Evolutionary conservation across 106 monocot genomes (phyloP).

Genomic region (Ottelia alismoides): DNA sequence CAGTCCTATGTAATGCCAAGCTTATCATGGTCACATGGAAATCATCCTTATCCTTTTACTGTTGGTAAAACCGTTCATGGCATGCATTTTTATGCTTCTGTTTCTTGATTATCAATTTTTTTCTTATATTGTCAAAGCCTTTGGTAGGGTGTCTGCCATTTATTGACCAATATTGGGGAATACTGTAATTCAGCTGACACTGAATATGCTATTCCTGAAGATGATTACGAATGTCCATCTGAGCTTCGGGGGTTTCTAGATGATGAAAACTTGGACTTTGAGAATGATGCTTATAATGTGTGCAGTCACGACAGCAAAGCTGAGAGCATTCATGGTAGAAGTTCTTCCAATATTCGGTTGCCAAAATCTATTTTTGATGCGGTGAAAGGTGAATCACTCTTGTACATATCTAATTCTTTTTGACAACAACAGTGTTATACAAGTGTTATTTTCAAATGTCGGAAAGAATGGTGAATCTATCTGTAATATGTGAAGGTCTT

Average conservation of each 20-base stretch:
- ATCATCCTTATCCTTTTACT: too few species aligned
- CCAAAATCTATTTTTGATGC: slow-evolving; percentile 17
- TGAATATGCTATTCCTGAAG: slow-evolving; percentile 46
- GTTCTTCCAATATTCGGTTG: slow-evolving; percentile 22
- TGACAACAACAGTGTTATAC: not conserved
- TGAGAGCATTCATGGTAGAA: slow-evolving; percentile 25
- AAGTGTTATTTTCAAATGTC: too few species aligned
- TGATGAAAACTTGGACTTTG: slow-evolving; percentile 25
- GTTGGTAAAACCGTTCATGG: too few species aligned
- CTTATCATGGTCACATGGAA: too few species aligned
- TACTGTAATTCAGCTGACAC: slow-evolving; percentile 53
- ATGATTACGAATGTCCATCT: slow-evolving; percentile 31
- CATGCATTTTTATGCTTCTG: too few species aligned
- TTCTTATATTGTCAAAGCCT: too few species aligned
- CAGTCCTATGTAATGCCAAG: too few species aligned
- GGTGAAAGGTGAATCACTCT: slow-evolving; percentile 21
- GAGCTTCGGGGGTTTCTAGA: slow-evolving; percentile 38
- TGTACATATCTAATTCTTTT: not conserved
- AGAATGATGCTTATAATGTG: slow-evolving; percentile 19
- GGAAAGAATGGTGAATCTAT: too few species aligned
- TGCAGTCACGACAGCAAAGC: slow-evolving; percentile 19
- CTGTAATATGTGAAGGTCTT: too few species aligned
- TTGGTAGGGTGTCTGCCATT: slow-evolving; percentile 95
- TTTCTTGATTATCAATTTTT: too few species aligned
- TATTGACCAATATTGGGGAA: slow-evolving; percentile 57